phyloP scores from a whole-genome alignment of 768 basidiomycete genomes.

The Leccinum broughii region DNA sequence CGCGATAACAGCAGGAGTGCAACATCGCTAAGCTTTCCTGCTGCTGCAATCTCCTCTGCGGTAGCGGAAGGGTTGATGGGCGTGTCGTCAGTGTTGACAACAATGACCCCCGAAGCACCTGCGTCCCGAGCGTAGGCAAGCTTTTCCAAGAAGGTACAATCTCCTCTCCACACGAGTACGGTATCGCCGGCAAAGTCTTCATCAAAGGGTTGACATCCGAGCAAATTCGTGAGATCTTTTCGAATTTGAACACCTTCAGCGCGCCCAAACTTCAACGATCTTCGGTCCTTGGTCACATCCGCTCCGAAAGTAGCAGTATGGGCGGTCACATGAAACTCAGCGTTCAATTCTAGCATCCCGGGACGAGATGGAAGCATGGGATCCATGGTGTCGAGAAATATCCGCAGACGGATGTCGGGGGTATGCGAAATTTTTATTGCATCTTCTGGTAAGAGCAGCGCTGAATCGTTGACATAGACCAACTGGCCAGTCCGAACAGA shows the following conservation, averaged over 20 bases:
- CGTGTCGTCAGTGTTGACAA: slow-evolving; percentile 63
- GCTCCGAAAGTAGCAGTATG: slow-evolving; percentile 73
- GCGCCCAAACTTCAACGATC: slow-evolving; percentile 46
- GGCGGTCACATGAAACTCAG: slow-evolving; percentile 55
- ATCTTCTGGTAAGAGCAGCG: slow-evolving; percentile 40
- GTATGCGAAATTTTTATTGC: slow-evolving; percentile 17
- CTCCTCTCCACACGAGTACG: slow-evolving; percentile 71
- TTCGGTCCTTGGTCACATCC: slow-evolving; percentile 43
- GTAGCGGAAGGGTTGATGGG: slow-evolving; percentile 68
- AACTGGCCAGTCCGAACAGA: slow-evolving; percentile 75
- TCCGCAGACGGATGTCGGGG: slow-evolving; percentile 56
- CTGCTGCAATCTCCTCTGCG: slow-evolving; percentile 51
- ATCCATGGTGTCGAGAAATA: slow-evolving; percentile 56
- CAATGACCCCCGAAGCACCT: slow-evolving; percentile 76
- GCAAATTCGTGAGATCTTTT: slow-evolving; percentile 49
- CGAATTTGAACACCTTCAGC: slow-evolving; percentile 55
- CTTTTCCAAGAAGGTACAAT: slow-evolving; percentile 89
- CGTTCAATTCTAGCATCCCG: slow-evolving; percentile 37
- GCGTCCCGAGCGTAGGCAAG: slow-evolving; percentile 64
- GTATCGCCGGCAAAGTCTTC: slow-evolving; percentile 49
- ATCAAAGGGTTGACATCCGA: slow-evolving; percentile 62
- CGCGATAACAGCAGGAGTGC: slow-evolving; percentile 60
- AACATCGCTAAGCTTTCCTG: slow-evolving; percentile 58
- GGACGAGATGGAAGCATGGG: slow-evolving; percentile 43
- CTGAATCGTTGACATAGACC: slow-evolving; percentile 76